Evolutionary conservation across 228 moss, liverwort and hornwort genomes (phyloP), one percentile per base, ranked within the genome.

Genomic region (Sphagnum magellanicum): DNA sequence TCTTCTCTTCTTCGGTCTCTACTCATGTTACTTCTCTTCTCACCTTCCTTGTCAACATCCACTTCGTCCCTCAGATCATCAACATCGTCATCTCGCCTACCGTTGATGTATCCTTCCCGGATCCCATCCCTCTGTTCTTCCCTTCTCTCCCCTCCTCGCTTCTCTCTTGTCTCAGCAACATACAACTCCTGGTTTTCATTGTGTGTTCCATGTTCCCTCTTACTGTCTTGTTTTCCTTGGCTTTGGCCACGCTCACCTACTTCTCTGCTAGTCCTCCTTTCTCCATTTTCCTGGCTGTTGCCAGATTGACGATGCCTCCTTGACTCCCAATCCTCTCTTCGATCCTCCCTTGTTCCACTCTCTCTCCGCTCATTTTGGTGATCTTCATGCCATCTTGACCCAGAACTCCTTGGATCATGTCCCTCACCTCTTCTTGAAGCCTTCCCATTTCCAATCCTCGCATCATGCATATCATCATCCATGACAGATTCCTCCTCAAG

Each of bases 401-500:
- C 51, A 17, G 58, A 51, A 50, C 68, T 77, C 61, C 16, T 51
- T 5, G 61, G 63, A 55, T n/a, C 69, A 68, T 67, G 57, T 69
- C 65, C 74, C 46, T 77, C 67, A 7, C 74, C 71, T 53, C 60
- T 64, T 70, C 66, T 65, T 61, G 77, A 74, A 50, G 65, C 70
- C 60, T 77, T 81, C 51, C 77, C 79, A 50, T 77, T 79, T 13
- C 79, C 85, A 75, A 86, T 82, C 60, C 75, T 75, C 60, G 80
- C 68, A 71, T 82, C 77, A 66, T 79, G 63, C 16, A 86, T 82
- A 73, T 86, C 79, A 62, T 82, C 82, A 62, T 82, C 82, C 79
- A 86, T 60, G 52, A 79, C 82, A 68, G 77, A 79, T 75, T 86
- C 86, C 51, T 82, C 86, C 70, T 86, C 86, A 13, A 82, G 48